Base-by-base conservation (phyloP, 768 basidiomycete species). In the Boletus sensibilis region DNA sequence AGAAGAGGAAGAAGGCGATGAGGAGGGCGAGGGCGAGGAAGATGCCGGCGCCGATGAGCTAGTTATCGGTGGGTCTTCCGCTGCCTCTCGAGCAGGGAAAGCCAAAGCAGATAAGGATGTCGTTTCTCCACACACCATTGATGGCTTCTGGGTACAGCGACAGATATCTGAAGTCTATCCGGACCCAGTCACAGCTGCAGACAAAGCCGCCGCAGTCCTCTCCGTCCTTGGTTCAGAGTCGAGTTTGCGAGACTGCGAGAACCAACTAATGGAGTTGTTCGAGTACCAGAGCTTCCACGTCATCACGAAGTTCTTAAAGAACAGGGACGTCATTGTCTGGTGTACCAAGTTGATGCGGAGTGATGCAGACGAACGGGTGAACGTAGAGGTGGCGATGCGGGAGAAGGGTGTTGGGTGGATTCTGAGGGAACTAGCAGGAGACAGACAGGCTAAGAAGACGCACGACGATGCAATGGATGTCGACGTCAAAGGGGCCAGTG, bases 381-480 rank as follows among this genome's bases (percentile, higher is more conserved):
- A 98, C 66, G 84, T 97, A 38, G 96, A 98, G 73, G 96, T 98
- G 4, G 93, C 93, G 0, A 99, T 99, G 97, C 81, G 96, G 43
- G 96, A 98, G 77, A 96, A 92, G 74, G 94, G 92, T 14, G 83
- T 95, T 11, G 95, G 93, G 0, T 98, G 94, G 94, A 98, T 99
- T 69, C 69, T 96, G 50, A 83, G 91, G 53, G 93, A 94, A 58
- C 79, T 98, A 4, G 80, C 86, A 5, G 94, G 95, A 3, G 94
- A 92, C 64, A 78, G 92, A 5, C 85, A 87, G 59, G 75, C 81
- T 4, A 85, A 84, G 66, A 72, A 67, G 55, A 70, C 68, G 5
- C 71, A 68, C 44, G 71, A 66, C 34, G 86, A 89, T 45, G 84
- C 84, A 1, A 94, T 94, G 86, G 90, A 93, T 51, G 85, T 92